Evolutionary conservation across 1,284 basidiomycete species (phyloP).

Genomic region (Porogramme epimiltina): DNA sequence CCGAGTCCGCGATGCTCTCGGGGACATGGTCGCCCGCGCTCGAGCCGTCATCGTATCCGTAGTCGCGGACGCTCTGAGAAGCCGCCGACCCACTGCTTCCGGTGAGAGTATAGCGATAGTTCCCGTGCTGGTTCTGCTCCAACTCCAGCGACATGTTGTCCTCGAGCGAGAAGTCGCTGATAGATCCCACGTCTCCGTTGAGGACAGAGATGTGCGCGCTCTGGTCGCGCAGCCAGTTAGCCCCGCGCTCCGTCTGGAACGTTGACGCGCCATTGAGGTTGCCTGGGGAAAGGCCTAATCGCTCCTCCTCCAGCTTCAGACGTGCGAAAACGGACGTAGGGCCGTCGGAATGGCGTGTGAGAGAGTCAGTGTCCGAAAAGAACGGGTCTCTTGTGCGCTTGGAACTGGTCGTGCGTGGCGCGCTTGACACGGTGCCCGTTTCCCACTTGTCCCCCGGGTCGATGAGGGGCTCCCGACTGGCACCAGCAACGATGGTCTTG

Average conservation of each 20-base stretch:
- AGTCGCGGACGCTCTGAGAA: constrained; percentile 50
- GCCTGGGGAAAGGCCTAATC: constrained; percentile 45
- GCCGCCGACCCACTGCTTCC: constrained; percentile 47
- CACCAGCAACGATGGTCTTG: constrained; percentile 30
- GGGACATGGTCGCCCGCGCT: constrained; percentile 33
- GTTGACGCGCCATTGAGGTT: constrained; percentile 45
- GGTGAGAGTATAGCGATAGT: constrained; percentile 76
- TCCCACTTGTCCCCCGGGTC: constrained; percentile 23
- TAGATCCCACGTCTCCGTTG: constrained; percentile 12
- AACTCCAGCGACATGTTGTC: constrained; percentile 50
- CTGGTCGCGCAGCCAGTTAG: constrained; percentile 84
- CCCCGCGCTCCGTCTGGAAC: constrained; percentile 63
- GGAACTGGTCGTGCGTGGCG: constrained; percentile 17
- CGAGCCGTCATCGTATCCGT: constrained; percentile 52
- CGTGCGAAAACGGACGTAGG: constrained; percentile 58
- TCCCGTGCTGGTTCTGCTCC: constrained; percentile 65
- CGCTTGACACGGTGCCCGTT: constrained; percentile 20
- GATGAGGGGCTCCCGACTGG: constrained; percentile 27
- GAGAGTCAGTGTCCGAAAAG: constrained; percentile 30
- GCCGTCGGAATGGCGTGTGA: constrained; percentile 40
- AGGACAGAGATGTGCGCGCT: constrained; percentile 59
- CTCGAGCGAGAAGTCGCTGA: constrained; percentile 24
- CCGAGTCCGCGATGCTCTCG: constrained; percentile 23
- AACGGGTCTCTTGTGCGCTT: constrained; percentile 17
- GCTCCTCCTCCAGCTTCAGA: constrained; percentile 51